Evolutionary conservation across 495 filamentous ascomycete species (phyloP).

Genomic region (Neurospora sp.): DNA sequence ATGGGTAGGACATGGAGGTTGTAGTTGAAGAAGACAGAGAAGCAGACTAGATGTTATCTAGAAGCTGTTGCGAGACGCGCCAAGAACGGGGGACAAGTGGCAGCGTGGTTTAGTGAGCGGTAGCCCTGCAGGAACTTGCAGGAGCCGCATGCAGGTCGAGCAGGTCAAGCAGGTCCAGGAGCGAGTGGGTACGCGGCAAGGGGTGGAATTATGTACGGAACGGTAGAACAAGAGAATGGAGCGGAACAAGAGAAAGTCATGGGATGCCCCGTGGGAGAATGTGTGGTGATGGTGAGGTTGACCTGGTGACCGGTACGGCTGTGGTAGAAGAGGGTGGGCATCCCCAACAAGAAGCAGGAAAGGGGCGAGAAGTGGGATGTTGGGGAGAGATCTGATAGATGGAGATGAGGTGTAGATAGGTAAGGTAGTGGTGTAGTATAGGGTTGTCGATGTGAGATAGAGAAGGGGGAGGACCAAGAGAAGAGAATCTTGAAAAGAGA

Average conservation of each 20-base stretch:
- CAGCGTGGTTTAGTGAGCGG: conserved; percentile 8
- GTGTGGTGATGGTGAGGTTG: background rate
- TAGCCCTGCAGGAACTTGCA: conserved; percentile 21
- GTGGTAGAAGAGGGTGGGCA: background rate
- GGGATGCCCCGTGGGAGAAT: background rate
- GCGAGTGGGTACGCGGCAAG: conserved; percentile 1
- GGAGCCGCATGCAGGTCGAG: conserved; percentile 23
- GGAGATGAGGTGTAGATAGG: background rate
- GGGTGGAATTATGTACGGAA: background rate
- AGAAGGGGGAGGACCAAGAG: background rate
- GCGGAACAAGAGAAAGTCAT: background rate
- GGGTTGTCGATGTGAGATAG: background rate
- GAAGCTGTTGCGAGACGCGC: conserved; percentile 1
- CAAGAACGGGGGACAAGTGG: conserved; percentile 8
- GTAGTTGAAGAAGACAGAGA: background rate
- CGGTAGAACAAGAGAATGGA: background rate
- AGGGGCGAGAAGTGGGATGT: background rate
- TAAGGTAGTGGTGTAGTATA: background rate
- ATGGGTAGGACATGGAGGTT: background rate
- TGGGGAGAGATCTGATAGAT: background rate
- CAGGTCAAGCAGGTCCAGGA: conserved; percentile 2
- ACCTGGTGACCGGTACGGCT: background rate
- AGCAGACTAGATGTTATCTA: background rate
- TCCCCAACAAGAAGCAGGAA: background rate
- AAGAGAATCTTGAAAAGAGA: background rate